Conservation (phyloP, 495 filamentous ascomycete genomes). For the Penicillium waksmanii region DNA sequence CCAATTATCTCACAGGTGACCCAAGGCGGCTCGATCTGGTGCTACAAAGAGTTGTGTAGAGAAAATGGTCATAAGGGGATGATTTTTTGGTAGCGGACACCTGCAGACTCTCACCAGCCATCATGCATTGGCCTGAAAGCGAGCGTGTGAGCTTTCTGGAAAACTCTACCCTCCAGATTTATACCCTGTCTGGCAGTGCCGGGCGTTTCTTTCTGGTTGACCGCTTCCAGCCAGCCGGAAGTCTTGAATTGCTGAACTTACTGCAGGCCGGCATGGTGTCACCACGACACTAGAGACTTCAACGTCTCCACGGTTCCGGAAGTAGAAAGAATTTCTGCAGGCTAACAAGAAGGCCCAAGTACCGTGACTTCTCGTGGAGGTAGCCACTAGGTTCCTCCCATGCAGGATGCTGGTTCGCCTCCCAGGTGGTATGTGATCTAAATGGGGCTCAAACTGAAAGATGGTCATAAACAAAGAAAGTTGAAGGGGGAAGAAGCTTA, state of each 20-base stretch:
- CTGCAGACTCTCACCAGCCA: slow-evolving; percentile 22
- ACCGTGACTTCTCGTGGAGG: not conserved
- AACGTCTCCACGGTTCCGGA: slow-evolving; percentile 21
- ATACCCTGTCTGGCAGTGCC: slow-evolving; percentile 7
- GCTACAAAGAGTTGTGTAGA: slow-evolving; percentile 15
- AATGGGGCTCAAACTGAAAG: not conserved
- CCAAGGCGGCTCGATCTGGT: slow-evolving; percentile 27
- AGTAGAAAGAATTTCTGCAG: not conserved
- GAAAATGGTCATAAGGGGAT: slow-evolving; percentile 6
- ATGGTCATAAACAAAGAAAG: not conserved
- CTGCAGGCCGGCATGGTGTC: slow-evolving; percentile 24
- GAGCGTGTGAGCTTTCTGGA: slow-evolving; percentile 18
- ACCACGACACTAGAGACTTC: slow-evolving; percentile 15
- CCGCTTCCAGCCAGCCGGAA: slow-evolving; percentile 24
- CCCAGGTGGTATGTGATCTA: not conserved
- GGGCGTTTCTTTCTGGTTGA: slow-evolving; percentile 11
- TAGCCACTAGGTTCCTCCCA: not conserved
- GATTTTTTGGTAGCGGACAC: slow-evolving; percentile 13
- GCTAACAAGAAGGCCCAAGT: not conserved
- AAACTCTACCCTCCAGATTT: slow-evolving; percentile 10
- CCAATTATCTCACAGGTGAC: slow-evolving; percentile 26
- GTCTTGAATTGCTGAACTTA: slow-evolving; percentile 13
- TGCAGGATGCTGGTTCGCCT: not conserved
- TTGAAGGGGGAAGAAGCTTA: not conserved
- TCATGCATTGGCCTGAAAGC: not conserved